Conservation (phyloP, 371 early-diverging fungal genomes). For the Rhizomucor miehei region DNA sequence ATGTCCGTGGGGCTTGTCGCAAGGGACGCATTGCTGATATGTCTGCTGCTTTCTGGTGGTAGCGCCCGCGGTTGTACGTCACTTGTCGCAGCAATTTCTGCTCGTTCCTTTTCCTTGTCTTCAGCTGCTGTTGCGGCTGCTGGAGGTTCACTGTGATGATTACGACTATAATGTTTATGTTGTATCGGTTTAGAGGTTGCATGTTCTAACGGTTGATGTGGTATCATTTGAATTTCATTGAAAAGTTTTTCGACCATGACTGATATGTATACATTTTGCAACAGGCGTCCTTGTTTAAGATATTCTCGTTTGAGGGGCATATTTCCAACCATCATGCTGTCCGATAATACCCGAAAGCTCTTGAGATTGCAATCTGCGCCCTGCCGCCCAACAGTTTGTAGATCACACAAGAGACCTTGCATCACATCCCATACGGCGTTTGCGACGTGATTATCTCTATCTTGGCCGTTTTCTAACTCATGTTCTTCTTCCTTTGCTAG, state of each 20-base stretch:
- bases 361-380: slow-evolving; percentile 4
- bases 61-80: background rate
- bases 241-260: slow-evolving; percentile 38
- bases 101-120: background rate
- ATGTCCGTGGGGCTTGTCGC: background rate
- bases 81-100: background rate
- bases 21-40: background rate
- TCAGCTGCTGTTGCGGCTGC: background rate
- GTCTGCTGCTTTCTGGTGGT: no score
- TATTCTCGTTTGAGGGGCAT: slow-evolving; percentile 39
- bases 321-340: slow-evolving; percentile 43
- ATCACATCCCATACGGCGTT: slow-evolving; percentile 40
- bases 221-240: slow-evolving; percentile 25
- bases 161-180: no score
- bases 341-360: slow-evolving; percentile 25
- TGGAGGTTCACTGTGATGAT: no score
- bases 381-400: slow-evolving; percentile 22
- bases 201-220: no score
- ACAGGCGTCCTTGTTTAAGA: slow-evolving; percentile 16
- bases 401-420: slow-evolving; percentile 38
- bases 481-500: background rate
- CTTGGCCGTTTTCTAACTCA: background rate
- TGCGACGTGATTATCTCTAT: no score
- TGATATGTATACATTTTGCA: slow-evolving; percentile 36
- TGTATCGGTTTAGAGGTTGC: no score